Percentiles rank a stretch among this genome's conserved stretches.
phyloP scores from a whole-genome alignment of 2,329 filamentous ascomycete genomes.

The Fusarium praegraminearum region DNA sequence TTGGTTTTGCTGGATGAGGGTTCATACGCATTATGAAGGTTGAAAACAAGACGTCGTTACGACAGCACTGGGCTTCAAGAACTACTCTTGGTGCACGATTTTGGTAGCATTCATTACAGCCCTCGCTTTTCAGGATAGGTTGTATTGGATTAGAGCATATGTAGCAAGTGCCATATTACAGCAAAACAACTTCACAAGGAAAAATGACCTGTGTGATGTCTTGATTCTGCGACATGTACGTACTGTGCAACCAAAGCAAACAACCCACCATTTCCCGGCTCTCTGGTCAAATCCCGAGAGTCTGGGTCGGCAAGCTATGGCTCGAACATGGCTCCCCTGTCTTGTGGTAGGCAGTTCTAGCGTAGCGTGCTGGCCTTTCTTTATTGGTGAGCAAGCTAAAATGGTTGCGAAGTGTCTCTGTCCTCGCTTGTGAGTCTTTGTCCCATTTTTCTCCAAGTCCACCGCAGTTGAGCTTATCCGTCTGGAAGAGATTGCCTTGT shows the following conservation, averaged over 20 bases:
- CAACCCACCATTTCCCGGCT: constrained; percentile 48
- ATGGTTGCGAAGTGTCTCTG: neutral
- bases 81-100: neutral
- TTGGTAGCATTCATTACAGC: neutral
- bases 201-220: neutral
- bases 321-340: constrained; percentile 50
- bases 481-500: constrained; percentile 18
- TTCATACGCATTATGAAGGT: constrained; percentile 35
- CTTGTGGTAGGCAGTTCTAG: constrained; percentile 32
- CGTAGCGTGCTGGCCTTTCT: constrained; percentile 18
- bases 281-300: constrained; percentile 52
- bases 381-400: constrained; percentile 1
- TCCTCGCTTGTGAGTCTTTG: neutral
- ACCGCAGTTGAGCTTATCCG: constrained; percentile 29
- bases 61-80: constrained; percentile 24
- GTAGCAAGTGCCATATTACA: neutral
- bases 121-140: neutral
- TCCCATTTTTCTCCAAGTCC: constrained; percentile 11
- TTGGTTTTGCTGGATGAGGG: constrained; percentile 13
- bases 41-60: constrained; percentile 13
- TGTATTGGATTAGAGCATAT: constrained; percentile 2
- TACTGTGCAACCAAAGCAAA: constrained; percentile 20
- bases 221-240: neutral
- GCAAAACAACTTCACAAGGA: neutral
- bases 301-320: constrained; percentile 53